Evolutionary conservation across 2,329 filamentous ascomycete species (phyloP), one percentile per base, ranked within the genome.

Genomic region (Verticillium isaacii): DNA sequence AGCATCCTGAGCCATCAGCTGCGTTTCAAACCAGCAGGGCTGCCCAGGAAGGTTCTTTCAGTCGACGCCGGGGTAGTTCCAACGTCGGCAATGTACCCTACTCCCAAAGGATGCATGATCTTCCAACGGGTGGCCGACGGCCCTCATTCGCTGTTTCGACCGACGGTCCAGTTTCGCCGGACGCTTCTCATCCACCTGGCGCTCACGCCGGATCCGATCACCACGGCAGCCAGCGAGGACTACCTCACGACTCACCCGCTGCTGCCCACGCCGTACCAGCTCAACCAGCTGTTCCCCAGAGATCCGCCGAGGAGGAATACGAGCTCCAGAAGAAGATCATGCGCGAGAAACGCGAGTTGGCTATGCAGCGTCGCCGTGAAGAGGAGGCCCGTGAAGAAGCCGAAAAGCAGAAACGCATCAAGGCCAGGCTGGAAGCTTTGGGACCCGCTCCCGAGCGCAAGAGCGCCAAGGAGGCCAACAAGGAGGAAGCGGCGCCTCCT

Each of bases 11-110:
- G 71, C 91, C 93, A 15, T 96, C 93, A 36, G 83, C 91, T 52
- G 90, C 92, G 5, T 97, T 96, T 72, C 93, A 97, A 73, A 92
- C 91, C 4, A 87, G 85, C 67, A 85, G 92, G 63, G 84, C 85
- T 66, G 81, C 77, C 17, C 88, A 90, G 64, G 87, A 90, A 66
- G 87, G 79, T 14, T 81, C 86, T 2, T 93, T 91, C 80, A 84
- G 83, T 41, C 87, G 93, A 66, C 87, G 93, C 64, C 88, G 94
- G 65, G 90, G 90, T 62, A 97, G 94, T 17, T 98, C 94, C 2
- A 96, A 93, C 70, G 89, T 96, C 14, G 32, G 54, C 19, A 56
- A 56, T n/a, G 25, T 34, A 12, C 25, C 54, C 15, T 56, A 56
- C n/a, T n/a, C 25, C 25, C 54, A 56, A 34, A 5, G 54, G 23